Base-by-base conservation (phyloP, 2,329 filamentous ascomycete genomes). In the Penicillium frequentans region DNA sequence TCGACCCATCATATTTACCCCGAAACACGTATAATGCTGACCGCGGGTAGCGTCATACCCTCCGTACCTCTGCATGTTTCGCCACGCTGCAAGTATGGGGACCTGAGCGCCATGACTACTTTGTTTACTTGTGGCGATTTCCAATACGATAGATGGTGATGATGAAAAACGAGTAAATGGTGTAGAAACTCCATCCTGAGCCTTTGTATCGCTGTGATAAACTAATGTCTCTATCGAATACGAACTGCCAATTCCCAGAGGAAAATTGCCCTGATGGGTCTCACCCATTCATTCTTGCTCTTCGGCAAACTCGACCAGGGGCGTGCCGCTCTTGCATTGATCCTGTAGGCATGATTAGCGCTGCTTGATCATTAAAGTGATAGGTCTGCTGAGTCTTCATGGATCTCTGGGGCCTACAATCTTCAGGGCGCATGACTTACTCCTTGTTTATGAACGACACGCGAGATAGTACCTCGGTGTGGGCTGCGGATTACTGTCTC, bases 401-500 rank as follows among this genome's bases (percentile, higher is more conserved):
- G n/a, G 4, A 39, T 7, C 35, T n/a, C n/a, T 8, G 13, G 13
- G 24, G 56, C 58, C 64, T 31, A 13, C 47, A 35, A 39, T 24
- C 53, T 16, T 42, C 24, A 46, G 6, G 26, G 13, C 14, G 21
- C 7, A 19, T 35, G 3, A 77, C 86, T 81, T 80, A 90, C 88
- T 57, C 90, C 90, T 77, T 88, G 84, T 68, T 87, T 86, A 70
- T 92, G 89, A 39, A 89, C 88, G 55, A 93, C 76, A 70, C 85
- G 88, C 72, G 89, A 87, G 59, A 93, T 83, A 1, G 86, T 79
- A 7, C 90, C 90, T 57, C 85, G 83, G 61, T 90, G 88, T 8
- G 90, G 90, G 52, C 89, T 90, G 58, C 90, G 83, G 65, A 93
- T 92, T 1, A 92, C 87, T 1, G 90, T 93, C 72, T 93, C 90